Evolutionary conservation across 2,329 filamentous ascomycete species (phyloP).

Genomic region (Scedosporium boydii): DNA sequence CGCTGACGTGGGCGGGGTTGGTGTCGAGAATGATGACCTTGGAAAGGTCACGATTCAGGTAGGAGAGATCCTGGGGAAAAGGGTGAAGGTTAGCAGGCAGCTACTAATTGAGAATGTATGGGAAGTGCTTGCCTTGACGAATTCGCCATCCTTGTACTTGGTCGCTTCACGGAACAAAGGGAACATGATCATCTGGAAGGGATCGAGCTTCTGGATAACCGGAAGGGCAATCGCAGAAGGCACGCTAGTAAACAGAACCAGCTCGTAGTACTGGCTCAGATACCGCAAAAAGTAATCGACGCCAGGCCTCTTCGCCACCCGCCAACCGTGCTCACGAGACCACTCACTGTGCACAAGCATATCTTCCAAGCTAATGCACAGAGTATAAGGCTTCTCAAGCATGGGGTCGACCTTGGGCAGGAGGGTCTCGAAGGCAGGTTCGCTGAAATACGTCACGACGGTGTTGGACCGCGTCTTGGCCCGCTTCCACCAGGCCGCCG

Average conservation of each 20-base stretch:
- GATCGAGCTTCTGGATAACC: constrained; percentile 86
- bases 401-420: constrained; percentile 73
- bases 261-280: constrained; percentile 93
- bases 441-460: constrained; percentile 85
- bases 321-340: constrained; percentile 89
- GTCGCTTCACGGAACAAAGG: constrained; percentile 94
- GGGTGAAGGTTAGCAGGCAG: not conserved
- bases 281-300: constrained; percentile 97
- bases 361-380: constrained; percentile 89
- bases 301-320: constrained; percentile 87
- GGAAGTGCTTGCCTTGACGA: constrained; percentile 67
- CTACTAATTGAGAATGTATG: not conserved
- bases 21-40: constrained; percentile 96
- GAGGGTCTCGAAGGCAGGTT: constrained; percentile 89
- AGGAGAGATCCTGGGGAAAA: constrained; percentile 70
- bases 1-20: constrained; percentile 67
- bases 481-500: constrained; percentile 70
- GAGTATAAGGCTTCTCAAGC: constrained; percentile 78
- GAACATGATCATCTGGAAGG: constrained; percentile 91
- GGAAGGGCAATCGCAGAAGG: constrained; percentile 79
- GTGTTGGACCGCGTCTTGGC: constrained; percentile 65
- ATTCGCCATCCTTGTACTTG: constrained; percentile 89
- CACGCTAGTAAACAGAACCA: constrained; percentile 89
- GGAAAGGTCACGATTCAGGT: constrained; percentile 89
- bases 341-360: constrained; percentile 92